Base-by-base conservation (phyloP, 495 filamentous ascomycete species). In the Ascodesmis nigricans region DNA sequence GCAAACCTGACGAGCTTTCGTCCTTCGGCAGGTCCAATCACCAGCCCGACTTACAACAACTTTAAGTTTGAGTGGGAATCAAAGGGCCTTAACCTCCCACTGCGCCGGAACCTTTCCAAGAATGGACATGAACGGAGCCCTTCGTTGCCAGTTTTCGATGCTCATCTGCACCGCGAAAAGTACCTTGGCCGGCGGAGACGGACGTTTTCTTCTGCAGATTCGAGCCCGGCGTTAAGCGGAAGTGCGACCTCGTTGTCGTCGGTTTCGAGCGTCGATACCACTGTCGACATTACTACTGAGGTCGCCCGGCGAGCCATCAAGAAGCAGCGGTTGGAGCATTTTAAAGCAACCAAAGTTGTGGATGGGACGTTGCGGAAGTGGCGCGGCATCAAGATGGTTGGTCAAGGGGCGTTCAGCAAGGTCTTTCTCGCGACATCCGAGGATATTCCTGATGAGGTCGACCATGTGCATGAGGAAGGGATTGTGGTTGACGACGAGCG, bases 331-430 rank as follows among this genome's bases (percentile, higher is more conserved):
- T 50, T 59, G 31, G 65, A 75, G 26, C 71, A 65, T 39, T 73
- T 76, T 31, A 68, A 71, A 36, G 74, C 77, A 13, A 58, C 53
- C 30, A 64, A 59, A 16, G 60, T 68, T 6, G 54, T 62, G 16
- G 64, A 70, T 40, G 52, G 57, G 31, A 70, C 68, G 35, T 51
- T 62, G 17, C 65, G 63, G 35, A 60, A 67, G 42, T 97, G 78
- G 67, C 63, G 75, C 43, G 75, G 74, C 21, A 52, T 97, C 16
- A 74, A 73, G 34, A 58, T 73, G 44, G 63, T 97, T 6, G 87
- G 87, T 5, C 78, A 92, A 39, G 87, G 87, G 9, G 91, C 87
- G 1, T 97, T 97, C 54, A 92, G 82, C 55, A 78, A 77, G 43
- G 87, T 97, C 18, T 71, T 82, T 50, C 62, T 97, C 6, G 84